Evolutionary conservation across 176 grass and related monocot species (phyloP), one percentile per base, ranked within the genome.

Genomic region (Triticum timopheevii): DNA sequence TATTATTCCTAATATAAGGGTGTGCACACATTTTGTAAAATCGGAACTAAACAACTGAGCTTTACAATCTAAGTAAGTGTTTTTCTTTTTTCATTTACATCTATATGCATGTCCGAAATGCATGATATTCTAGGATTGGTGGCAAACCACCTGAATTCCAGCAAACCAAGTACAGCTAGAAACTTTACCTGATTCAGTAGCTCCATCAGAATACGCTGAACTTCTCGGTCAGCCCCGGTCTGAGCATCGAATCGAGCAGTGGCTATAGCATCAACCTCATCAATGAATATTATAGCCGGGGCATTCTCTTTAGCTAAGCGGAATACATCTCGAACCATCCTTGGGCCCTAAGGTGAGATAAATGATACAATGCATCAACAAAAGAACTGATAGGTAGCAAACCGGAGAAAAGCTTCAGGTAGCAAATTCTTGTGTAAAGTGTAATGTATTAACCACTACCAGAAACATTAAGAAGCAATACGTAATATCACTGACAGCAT

Each of bases 181-280:
- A 78, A 24, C 9, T 47, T 69, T 82, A 99, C 97, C 92, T 99
- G 97, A 93, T 99, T 99, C 33, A 99, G 88, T 8, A 99, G 92
- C 80, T 99, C 97, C 97, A 99, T 99, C 65, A 99, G 92, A 79
- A 99, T 99, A 88, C 97, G 97, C 68, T 99, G 97, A 75, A 99
- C 97, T 88, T 99, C 97, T 77, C 97, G 76, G 72, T 99, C 97
- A 49, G 97, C 97, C 83, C 97, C 97, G 25, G 97, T 99, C 83
- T 99, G 97, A 83, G 97, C 97, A 96, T 99, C 97, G 69, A 99
- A 99, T 54, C 97, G 94, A 64, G 97, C 97, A 47, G 97, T 99
- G 20, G 97, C 97, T 74, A 99, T 99, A 61, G 97, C 97, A 91
- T 99, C 97, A 86, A 99, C 97, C 89, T 99, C 97, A 84, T 99